phyloP scores from a whole-genome alignment of 2,329 filamentous ascomycete genomes.

The Fusarium nodosum region DNA sequence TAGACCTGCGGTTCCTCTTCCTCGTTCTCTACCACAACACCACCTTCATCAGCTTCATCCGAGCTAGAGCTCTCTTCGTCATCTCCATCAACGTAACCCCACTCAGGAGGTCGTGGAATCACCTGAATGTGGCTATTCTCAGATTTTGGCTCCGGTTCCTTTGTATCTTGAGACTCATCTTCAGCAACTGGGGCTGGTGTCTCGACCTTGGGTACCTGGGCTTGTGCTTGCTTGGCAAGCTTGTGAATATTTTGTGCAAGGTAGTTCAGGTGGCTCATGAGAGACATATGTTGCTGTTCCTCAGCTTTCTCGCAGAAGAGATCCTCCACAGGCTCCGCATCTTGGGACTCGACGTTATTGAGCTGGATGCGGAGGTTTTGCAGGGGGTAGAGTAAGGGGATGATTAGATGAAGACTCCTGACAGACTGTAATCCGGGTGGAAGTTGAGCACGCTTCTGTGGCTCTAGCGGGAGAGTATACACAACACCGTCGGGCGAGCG shows the following conservation, averaged over 20 bases:
- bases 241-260: slow-evolving; percentile 77
- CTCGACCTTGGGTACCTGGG: slow-evolving; percentile 56
- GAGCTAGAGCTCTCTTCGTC: slow-evolving; percentile 64
- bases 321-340: slow-evolving; percentile 73
- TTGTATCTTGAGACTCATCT: slow-evolving; percentile 9
- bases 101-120: slow-evolving; percentile 84
- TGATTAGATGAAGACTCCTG: slow-evolving; percentile 74
- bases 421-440: slow-evolving; percentile 72
- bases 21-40: slow-evolving; percentile 56
- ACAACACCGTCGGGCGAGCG: slow-evolving; percentile 77
- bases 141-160: slow-evolving; percentile 15
- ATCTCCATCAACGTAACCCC: slow-evolving; percentile 65
- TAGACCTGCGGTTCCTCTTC: slow-evolving; percentile 38
- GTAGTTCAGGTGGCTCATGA: slow-evolving; percentile 83
- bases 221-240: slow-evolving; percentile 70
- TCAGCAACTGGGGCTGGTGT: slow-evolving; percentile 25
- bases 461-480: slow-evolving; percentile 79
- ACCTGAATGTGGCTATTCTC: slow-evolving; percentile 75
- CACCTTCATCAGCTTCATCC: slow-evolving; percentile 60
- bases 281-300: slow-evolving; percentile 69
- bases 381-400: slow-evolving; percentile 79
- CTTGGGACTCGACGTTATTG: slow-evolving; percentile 70
- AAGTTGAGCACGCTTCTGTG: slow-evolving; percentile 70
- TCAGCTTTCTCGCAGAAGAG: slow-evolving; percentile 72
- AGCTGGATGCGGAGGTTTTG: slow-evolving; percentile 76